Conservation (phyloP, 164 flowering plant genomes). For the Warburgia ugandensis region DNA sequence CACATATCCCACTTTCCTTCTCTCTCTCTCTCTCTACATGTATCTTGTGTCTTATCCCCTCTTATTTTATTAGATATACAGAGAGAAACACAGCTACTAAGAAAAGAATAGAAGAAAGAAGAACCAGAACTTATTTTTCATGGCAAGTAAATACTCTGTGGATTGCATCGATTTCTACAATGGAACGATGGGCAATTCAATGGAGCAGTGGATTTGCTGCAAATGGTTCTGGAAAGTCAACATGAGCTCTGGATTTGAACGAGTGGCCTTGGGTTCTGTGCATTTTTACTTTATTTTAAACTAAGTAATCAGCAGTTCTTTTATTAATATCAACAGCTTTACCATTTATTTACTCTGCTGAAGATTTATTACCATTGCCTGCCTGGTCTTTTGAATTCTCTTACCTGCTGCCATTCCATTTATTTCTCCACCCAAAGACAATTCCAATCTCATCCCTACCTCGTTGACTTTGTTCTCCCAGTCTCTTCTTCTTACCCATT, state of each 20-base stretch:
- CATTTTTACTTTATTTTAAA: neutral
- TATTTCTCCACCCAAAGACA: constrained; percentile 19
- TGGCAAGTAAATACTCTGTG: no score
- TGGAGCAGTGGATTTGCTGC: neutral
- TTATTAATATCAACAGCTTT: neutral
- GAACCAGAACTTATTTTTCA: no score
- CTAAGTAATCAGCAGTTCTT: neutral
- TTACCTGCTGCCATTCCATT: constrained; percentile 25
- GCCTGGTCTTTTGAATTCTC: constrained; percentile 18
- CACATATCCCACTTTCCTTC: no score
- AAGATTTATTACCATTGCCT: constrained; percentile 17
- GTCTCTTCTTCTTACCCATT: neutral
- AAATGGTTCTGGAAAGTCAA: constrained; percentile 1
- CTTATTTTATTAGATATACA: no score
- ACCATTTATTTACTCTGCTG: constrained; percentile 9
- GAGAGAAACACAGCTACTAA: no score
- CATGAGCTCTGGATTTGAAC: constrained; percentile 3
- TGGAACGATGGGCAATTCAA: no score
- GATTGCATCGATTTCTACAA: no score
- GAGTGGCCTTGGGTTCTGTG: constrained; percentile 1
- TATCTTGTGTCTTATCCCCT: no score
- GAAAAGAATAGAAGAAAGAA: no score
- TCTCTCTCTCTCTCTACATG: no score
- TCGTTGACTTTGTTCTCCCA: neutral
- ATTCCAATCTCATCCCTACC: neutral